These are phyloP conservation scores for Venturia carpophila DNA, from an alignment of 2,329 filamentous ascomycete species.

Conservation along the genomic window DNA sequence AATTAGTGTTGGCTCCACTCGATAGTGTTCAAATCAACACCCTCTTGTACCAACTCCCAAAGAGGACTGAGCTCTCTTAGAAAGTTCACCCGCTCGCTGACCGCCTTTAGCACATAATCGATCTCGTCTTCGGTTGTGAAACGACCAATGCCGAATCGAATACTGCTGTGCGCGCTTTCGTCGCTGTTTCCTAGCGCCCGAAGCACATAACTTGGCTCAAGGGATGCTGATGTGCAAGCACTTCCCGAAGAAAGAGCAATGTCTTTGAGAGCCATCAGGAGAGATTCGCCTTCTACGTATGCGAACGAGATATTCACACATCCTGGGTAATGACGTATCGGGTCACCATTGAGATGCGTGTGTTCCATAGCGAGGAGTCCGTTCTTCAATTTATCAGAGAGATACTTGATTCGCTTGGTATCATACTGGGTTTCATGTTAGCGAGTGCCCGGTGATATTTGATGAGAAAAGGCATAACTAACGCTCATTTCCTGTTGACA, in stretches of 20 bases:
- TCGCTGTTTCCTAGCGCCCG: constrained; percentile 92
- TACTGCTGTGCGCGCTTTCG: constrained; percentile 95
- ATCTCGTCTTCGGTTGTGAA: constrained; percentile 95
- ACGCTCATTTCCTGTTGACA: constrained; percentile 85
- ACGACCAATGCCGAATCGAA: constrained; percentile 91
- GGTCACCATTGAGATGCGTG: constrained; percentile 82
- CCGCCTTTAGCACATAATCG: constrained; percentile 93
- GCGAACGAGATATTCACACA: constrained; percentile 98
- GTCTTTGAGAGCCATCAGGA: constrained; percentile 96
- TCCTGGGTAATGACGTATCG: constrained; percentile 78
- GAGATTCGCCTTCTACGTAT: constrained; percentile 95
- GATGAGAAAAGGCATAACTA: constrained; percentile 39
- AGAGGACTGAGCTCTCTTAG: constrained; percentile 88
- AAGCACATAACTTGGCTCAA: constrained; percentile 94
- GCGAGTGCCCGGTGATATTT: constrained; percentile 20
- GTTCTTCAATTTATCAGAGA: constrained; percentile 76
- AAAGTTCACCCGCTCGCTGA: constrained; percentile 83
- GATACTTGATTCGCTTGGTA: constrained; percentile 67
- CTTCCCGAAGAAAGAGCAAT: constrained; percentile 95
- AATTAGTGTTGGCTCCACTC: constrained; percentile 91
- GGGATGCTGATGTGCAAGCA: constrained; percentile 90
- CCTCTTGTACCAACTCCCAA: constrained; percentile 97
- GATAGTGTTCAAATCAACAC: constrained; percentile 89
- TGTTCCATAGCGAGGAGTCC: constrained; percentile 87
- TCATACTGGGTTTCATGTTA: constrained; percentile 61